Percentiles rank a stretch among this genome's conserved stretches.
These are phyloP conservation scores for Calycina marina DNA, from an alignment of 2,329 filamentous ascomycete species.

Conservation along the genomic window DNA sequence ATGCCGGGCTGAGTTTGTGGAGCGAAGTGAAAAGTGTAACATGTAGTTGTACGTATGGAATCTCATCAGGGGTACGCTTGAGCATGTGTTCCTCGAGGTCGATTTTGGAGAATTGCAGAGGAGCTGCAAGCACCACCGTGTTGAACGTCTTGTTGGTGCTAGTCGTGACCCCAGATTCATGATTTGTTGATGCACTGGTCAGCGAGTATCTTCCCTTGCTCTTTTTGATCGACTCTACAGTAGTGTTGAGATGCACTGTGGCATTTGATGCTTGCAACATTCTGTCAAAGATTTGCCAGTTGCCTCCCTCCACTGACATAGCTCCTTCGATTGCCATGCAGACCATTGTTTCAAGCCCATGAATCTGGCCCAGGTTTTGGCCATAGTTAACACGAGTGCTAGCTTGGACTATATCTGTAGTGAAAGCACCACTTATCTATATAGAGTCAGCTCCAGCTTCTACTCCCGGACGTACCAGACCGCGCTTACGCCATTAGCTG, in stretches of 20 bases:
- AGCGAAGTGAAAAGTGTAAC: constrained; percentile 82
- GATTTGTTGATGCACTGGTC: constrained; percentile 14
- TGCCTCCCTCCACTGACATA: constrained; percentile 66
- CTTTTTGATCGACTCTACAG: constrained; percentile 45
- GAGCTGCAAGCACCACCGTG: constrained; percentile 68
- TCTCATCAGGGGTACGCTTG: constrained; percentile 53
- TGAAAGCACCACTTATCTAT: constrained; percentile 50
- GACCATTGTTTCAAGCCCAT: constrained; percentile 77
- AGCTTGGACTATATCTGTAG: constrained; percentile 74
- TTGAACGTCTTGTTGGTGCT: constrained; percentile 40
- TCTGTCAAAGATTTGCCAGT: constrained; percentile 83
- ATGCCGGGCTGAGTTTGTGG: constrained; percentile 51
- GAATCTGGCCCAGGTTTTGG: constrained; percentile 72
- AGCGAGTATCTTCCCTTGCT: constrained; percentile 33
- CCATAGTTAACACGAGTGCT: constrained; percentile 91
- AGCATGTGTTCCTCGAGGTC: constrained; percentile 48
- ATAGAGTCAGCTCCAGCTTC: background rate
- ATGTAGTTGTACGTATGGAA: constrained; percentile 78
- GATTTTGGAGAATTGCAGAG: constrained; percentile 69
- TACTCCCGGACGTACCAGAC: background rate
- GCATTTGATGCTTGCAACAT: constrained; percentile 58
- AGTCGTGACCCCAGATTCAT: constrained; percentile 1
- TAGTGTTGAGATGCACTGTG: constrained; percentile 47
- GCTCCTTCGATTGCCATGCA: constrained; percentile 83
- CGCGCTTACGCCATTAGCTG: constrained; percentile 38